phyloP scores from a whole-genome alignment of 2,329 filamentous ascomycete genomes.

The Diaporthe ampelina region DNA sequence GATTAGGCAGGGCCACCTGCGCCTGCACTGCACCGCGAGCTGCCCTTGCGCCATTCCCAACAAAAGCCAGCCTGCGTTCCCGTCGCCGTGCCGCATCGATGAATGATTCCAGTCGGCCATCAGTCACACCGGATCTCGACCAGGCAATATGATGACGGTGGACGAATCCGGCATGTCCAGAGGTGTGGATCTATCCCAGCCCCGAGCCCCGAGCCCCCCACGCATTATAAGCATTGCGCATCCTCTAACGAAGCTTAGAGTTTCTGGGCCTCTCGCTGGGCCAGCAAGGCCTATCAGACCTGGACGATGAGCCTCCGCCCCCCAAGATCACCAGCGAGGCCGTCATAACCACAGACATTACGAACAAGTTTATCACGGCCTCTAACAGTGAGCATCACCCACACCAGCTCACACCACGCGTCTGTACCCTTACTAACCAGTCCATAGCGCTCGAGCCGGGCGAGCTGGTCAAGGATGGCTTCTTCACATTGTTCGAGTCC shows the following conservation, averaged over 20 bases:
- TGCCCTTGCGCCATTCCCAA: slow-evolving; percentile 12
- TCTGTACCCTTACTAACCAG: slow-evolving; percentile 41
- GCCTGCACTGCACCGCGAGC: slow-evolving; percentile 26
- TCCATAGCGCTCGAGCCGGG: slow-evolving; percentile 79
- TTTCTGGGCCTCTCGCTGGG: slow-evolving; percentile 58
- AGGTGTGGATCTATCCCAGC: slow-evolving; percentile 29
- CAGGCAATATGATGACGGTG: slow-evolving; percentile 29
- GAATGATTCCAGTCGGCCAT: slow-evolving; percentile 10
- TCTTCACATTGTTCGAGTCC: slow-evolving; percentile 94
- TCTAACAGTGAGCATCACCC: slow-evolving; percentile 60
- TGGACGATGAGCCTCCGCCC: slow-evolving; percentile 50
- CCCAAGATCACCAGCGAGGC: slow-evolving; percentile 61
- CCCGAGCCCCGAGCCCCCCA: slow-evolving; percentile 6
- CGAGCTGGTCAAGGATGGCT: slow-evolving; percentile 92
- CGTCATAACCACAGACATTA: slow-evolving; percentile 71
- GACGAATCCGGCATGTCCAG: slow-evolving; percentile 38
- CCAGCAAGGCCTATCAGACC: slow-evolving; percentile 46
- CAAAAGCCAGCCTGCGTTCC: background rate
- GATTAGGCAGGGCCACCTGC: slow-evolving; percentile 27
- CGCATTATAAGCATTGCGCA: slow-evolving; percentile 26
- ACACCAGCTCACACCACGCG: slow-evolving; percentile 21
- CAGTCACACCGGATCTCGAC: slow-evolving; percentile 4
- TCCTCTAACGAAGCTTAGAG: slow-evolving; percentile 49
- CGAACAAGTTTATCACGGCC: slow-evolving; percentile 66
- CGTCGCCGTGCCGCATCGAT: slow-evolving; percentile 29